These are phyloP conservation scores for Asterophora parasitica DNA, from an alignment of 768 basidiomycete genomes.

Conservation along the genomic window DNA sequence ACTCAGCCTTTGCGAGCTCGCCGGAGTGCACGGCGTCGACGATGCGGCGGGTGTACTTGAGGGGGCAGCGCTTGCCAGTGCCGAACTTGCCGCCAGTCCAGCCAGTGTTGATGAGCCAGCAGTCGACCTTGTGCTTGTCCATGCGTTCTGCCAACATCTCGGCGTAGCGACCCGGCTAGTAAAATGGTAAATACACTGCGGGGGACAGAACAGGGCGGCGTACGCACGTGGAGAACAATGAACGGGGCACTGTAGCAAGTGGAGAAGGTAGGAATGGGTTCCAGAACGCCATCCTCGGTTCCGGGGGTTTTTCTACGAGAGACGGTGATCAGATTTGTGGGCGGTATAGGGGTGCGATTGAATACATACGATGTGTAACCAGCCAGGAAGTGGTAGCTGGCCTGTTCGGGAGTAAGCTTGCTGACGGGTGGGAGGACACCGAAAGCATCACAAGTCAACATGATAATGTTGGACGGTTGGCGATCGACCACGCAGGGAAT, in stretches of 20 bases:
- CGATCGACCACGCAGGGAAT: slow-evolving; percentile 85
- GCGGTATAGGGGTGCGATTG: neutral
- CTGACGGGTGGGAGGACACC: slow-evolving; percentile 97
- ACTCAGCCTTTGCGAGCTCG: slow-evolving; percentile 81
- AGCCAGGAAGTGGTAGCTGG: slow-evolving; percentile 95
- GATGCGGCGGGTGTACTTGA: slow-evolving; percentile 93
- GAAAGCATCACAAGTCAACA: slow-evolving; percentile 97
- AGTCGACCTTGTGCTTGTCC: slow-evolving; percentile 82
- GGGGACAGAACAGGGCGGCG: slow-evolving; percentile 1
- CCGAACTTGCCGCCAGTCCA: slow-evolving; percentile 96
- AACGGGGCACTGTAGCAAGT: slow-evolving; percentile 99
- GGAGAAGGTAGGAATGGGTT: slow-evolving; percentile 98
- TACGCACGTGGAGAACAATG: slow-evolving; percentile 87
- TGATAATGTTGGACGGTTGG: slow-evolving; percentile 93
- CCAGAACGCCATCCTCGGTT: slow-evolving; percentile 95
- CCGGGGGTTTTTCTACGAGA: slow-evolving; percentile 88
- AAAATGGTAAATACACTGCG: neutral
- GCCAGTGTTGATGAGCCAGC: slow-evolving; percentile 99
- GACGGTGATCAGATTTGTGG: slow-evolving; percentile 16
- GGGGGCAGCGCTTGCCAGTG: slow-evolving; percentile 87
- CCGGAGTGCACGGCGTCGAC: slow-evolving; percentile 97
- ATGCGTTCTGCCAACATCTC: slow-evolving; percentile 96
- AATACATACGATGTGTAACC: slow-evolving; percentile 84
- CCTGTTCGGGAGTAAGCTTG: slow-evolving; percentile 89
- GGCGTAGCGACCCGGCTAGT: slow-evolving; percentile 88